Conservation (phyloP, 345 rosid genomes). For the Firmiana major region DNA sequence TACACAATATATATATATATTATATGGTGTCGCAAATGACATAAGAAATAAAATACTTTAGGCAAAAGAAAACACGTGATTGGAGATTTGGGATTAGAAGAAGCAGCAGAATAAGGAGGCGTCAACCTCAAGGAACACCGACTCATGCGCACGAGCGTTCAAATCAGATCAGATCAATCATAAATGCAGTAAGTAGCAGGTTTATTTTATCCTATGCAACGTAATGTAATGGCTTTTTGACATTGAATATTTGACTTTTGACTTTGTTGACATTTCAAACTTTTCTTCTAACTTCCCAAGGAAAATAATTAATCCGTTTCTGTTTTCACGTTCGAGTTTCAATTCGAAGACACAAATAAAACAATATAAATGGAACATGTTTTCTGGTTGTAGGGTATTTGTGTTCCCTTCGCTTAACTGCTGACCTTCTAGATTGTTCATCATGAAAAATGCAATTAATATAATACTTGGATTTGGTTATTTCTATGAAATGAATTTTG, state of each 20-base stretch:
- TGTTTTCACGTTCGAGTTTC: background rate
- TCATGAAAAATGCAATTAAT: background rate
- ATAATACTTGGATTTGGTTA: background rate
- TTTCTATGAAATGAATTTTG: background rate
- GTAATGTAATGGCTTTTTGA: background rate
- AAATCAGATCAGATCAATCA: background rate
- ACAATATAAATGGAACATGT: background rate
- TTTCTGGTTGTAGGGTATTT: background rate
- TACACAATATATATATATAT: no score
- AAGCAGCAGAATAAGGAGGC: background rate
- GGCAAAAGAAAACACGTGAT: background rate
- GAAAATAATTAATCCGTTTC: no score
- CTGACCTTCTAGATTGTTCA: background rate
- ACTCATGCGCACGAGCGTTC: background rate
- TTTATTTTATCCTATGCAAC: background rate
- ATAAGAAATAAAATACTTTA: background rate
- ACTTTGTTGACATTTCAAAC: background rate
- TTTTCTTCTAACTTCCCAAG: background rate
- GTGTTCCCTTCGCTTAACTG: background rate
- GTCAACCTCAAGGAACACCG: background rate
- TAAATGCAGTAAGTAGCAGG: background rate
- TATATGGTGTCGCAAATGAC: background rate
- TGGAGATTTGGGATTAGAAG: background rate
- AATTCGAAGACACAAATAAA: background rate
- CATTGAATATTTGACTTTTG: background rate